Evolutionary conservation across 441 rosid genomes (phyloP), one percentile per base, ranked within the genome.

Genomic region (Erodium texanum): DNA sequence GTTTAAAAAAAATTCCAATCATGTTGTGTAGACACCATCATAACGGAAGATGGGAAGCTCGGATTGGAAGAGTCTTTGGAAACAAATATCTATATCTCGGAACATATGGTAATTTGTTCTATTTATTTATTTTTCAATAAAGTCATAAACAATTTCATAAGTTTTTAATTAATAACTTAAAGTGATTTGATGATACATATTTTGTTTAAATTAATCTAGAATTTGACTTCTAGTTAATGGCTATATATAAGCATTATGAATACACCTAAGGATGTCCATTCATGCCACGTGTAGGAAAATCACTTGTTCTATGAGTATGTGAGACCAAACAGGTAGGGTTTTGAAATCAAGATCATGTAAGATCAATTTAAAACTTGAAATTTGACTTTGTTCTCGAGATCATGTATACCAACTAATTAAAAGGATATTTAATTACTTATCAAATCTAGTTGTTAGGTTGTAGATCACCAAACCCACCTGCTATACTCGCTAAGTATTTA

Each of bases 1-100:
- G n/a, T n/a, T n/a, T n/a, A n/a, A n/a, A n/a, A n/a, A n/a, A n/a
- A n/a, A n/a, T n/a, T n/a, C n/a, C n/a, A n/a, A n/a, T n/a, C n/a
- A n/a, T n/a, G n/a, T 62, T 65, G 24, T 70, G 68, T 84, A 93
- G 96, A 77, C 98, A 93, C 76, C 98, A 93, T 70, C 98, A 90
- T 58, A 90, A 90, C 75, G 98, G 98, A 19, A 85, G 92, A 74
- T 93, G 97, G 97, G 98, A 90, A 76, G 98, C 97, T 74, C 76
- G 96, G 63, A 93, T 93, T 71, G 96, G 98, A 11, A 82, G 96
- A 62, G 98, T 93, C 23, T 89, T 89, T 66, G 97, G 97, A 66
- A 93, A 90, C 81, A 93, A 90, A 65, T 93, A 93, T 71, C 85
- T 93, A 0, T 90, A 93, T 75, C 96, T 90, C 24, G 96, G 95